These are phyloP conservation scores for Cicer arietinum DNA, from an alignment of 306 rosid species.

Conservation along the genomic window DNA sequence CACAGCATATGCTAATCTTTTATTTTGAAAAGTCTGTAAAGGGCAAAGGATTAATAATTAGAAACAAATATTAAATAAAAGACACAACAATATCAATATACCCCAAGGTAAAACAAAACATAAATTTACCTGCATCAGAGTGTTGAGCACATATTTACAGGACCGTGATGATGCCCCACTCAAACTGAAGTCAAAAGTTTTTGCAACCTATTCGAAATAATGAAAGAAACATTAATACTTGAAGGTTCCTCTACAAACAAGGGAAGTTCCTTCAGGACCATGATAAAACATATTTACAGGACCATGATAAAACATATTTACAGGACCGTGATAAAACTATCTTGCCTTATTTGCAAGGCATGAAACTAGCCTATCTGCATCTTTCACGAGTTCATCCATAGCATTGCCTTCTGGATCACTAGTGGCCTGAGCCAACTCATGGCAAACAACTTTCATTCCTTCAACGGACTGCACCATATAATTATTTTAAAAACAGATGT, in stretches of 20 bases:
- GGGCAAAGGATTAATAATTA: slow-evolving; percentile 1
- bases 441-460: slow-evolving; percentile 99
- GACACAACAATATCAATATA: slow-evolving; percentile 24
- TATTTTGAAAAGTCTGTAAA: slow-evolving; percentile 93
- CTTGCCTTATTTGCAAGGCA: slow-evolving; percentile 91
- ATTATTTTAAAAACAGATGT: slow-evolving; percentile 40
- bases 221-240: not conserved
- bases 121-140: slow-evolving; percentile 88
- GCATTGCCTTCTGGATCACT: slow-evolving; percentile 90
- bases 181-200: slow-evolving; percentile 97
- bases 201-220: slow-evolving; percentile 71
- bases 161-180: slow-evolving; percentile 94
- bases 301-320: not conserved
- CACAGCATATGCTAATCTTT: slow-evolving; percentile 90
- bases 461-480: slow-evolving; percentile 82
- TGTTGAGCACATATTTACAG: slow-evolving; percentile 98
- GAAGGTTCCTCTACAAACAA: not conserved
- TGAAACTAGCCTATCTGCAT: slow-evolving; percentile 92
- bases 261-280: not conserved
- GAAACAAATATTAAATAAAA: slow-evolving; percentile 18
- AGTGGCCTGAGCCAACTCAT: slow-evolving; percentile 92
- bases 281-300: too few species aligned
- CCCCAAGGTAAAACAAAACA: not conserved
- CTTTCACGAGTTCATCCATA: slow-evolving; percentile 87
- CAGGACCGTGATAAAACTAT: not conserved